Base-by-base conservation (phyloP, 352 stramenopile species). In the Elongisporangium senticosum region DNA sequence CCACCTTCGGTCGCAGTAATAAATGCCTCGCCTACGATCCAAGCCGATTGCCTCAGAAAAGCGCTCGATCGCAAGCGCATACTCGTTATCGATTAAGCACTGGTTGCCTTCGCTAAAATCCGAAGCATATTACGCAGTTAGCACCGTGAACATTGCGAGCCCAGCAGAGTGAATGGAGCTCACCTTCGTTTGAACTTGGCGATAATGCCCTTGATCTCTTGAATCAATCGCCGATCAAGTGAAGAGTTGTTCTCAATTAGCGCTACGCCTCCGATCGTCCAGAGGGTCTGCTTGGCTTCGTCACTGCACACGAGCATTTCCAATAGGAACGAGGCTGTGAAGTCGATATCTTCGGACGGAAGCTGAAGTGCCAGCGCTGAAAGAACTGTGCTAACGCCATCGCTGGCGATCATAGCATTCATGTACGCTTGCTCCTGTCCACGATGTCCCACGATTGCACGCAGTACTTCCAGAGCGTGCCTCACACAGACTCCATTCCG, bases 11-110 rank as follows among this genome's bases (percentile, higher is more conserved):
- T 98, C 97, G 33, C 75, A 93, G 69, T 94, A 98, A 67, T 98
- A 98, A 17, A 89, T 87, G 4, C 89, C 86, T 24, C 95, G 86
- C 24, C 76, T 93, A 13, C 79, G 58, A 64, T 98, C 93, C 19
- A 98, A 67, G 1, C 72, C 64, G 33, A 96, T 98, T 4, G 95
- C 95, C 49, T 96, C 87, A 4, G 91, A 93, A 70, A 98, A 98
- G 51, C 97, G 96, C 37, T 84, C 82, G 53, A 98, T 96, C 21
- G 95, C 95, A 13, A 89, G 59, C 7, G 74, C 72, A 65, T 95
- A 97, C 59, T 98, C 83, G 11, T 88, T 86, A 23, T 79, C 65
- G 63, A 97, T 94, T 53, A 98, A 90, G 65, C 92, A 93, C 40
- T 79, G 80, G 63, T 97, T 96, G 37, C 95, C 95, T 77, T 98